These are phyloP conservation scores for Rhizoctonia solani DNA, from an alignment of 1,284 basidiomycete genomes.

Conservation along the genomic window DNA sequence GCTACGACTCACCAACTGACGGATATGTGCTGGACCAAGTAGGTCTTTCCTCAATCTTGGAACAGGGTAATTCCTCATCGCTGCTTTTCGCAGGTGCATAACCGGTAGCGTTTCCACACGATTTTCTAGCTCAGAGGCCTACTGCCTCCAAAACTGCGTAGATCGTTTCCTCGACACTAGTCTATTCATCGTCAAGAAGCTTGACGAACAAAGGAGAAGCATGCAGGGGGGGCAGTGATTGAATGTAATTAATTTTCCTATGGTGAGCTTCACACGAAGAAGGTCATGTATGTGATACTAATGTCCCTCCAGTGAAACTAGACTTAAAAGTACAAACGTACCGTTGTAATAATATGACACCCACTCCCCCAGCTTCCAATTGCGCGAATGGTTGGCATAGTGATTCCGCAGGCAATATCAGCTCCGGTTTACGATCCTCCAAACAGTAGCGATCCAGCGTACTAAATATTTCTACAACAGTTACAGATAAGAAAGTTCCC, in stretches of 20 bases:
- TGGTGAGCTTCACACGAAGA: neutral
- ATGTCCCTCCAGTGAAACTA: too few relatives aligned
- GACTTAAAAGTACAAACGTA: neutral
- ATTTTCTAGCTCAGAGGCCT: slow-evolving; percentile 83
- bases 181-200: slow-evolving; percentile 79
- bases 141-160: slow-evolving; percentile 89
- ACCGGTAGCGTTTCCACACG: slow-evolving; percentile 80
- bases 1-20: slow-evolving; percentile 70
- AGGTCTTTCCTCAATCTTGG: slow-evolving; percentile 15
- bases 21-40: slow-evolving; percentile 90
- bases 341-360: slow-evolving; percentile 7
- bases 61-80: slow-evolving; percentile 35
- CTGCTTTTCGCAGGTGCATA: slow-evolving; percentile 65
- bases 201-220: slow-evolving; percentile 63
- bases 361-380: neutral
- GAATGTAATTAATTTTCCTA: neutral
- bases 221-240: slow-evolving; percentile 35
- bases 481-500: neutral
- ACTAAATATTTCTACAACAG: slow-evolving; percentile 1
- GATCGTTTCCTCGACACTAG: slow-evolving; percentile 95
- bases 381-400: too few relatives aligned
- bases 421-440: too few relatives aligned
- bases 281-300: neutral
- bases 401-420: too few relatives aligned
- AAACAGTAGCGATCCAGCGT: too few relatives aligned